Percentiles rank a stretch among this genome's conserved stretches.
These are phyloP conservation scores for Coccomyxa sp. DNA, from an alignment of 139 green algal genomes.

Conservation along the genomic window DNA sequence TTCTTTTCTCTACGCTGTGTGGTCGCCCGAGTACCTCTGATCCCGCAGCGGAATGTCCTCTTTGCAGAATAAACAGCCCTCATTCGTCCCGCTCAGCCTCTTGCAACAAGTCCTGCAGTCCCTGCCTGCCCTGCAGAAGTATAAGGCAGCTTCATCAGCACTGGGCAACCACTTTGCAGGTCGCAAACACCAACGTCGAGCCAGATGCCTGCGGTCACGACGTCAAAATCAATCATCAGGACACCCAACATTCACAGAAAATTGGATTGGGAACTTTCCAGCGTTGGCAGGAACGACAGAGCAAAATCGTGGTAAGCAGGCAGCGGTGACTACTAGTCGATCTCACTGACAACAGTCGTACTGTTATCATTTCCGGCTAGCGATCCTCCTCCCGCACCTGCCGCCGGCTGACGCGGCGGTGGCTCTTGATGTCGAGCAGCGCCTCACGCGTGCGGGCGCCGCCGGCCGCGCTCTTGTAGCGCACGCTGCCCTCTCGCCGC, in stretches of 20 bases:
- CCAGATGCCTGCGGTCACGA: background rate
- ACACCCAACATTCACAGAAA: background rate
- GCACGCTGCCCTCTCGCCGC: slow-evolving; percentile 50
- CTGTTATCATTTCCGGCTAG: too few species aligned
- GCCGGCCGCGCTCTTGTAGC: slow-evolving; percentile 50
- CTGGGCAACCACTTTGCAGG: background rate
- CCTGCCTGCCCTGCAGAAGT: background rate
- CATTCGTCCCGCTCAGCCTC: background rate
- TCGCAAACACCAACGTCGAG: background rate
- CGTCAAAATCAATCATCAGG: background rate
- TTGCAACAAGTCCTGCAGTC: background rate
- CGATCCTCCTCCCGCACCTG: slow-evolving; percentile 10
- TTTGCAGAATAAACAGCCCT: too few species aligned
- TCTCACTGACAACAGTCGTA: too few species aligned
- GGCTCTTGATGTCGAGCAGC: slow-evolving; percentile 64
- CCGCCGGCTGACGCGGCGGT: slow-evolving; percentile 49
- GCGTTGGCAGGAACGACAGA: too few species aligned
- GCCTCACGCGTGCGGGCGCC: slow-evolving; percentile 64
- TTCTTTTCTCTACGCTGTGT: too few species aligned
- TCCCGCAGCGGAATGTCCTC: too few species aligned
- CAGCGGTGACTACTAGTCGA: too few species aligned
- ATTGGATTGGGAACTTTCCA: too few species aligned
- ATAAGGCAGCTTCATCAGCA: background rate
- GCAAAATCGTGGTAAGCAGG: too few species aligned
- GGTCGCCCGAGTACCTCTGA: too few species aligned